phyloP scores from a whole-genome alignment of 2,329 filamentous ascomycete species.

The Rachicladosporium sp. region DNA sequence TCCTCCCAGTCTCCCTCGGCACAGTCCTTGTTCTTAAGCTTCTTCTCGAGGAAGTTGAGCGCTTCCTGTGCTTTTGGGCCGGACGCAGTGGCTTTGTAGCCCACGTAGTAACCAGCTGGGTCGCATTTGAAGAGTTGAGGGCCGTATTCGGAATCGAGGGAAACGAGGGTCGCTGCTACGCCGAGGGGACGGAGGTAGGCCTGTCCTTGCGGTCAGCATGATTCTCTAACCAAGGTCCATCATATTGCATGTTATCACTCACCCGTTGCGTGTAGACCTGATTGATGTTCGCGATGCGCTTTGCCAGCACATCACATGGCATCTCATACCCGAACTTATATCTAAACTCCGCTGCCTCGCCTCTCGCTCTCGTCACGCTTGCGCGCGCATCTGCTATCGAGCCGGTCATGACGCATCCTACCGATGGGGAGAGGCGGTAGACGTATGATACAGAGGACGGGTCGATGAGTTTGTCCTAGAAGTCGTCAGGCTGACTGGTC shows the following conservation, averaged over 20 bases:
- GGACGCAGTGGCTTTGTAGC: constrained; percentile 95
- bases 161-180: constrained; percentile 89
- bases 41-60: constrained; percentile 97
- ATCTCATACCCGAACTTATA: constrained; percentile 99
- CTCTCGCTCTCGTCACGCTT: constrained; percentile 81
- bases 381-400: constrained; percentile 95
- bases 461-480: constrained; percentile 96
- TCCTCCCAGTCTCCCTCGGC: constrained; percentile 93
- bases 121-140: constrained; percentile 98
- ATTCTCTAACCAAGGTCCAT: no score
- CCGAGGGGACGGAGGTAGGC: constrained; percentile 98
- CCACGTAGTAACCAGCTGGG: constrained; percentile 92
- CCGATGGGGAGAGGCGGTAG: constrained; percentile 89
- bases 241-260: no score
- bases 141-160: constrained; percentile 80
- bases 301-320: constrained; percentile 92
- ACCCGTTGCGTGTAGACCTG: constrained; percentile 98
- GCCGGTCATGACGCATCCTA: constrained; percentile 96
- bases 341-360: constrained; percentile 91
- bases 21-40: constrained; percentile 96
- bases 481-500: constrained; percentile 1
- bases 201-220: no score
- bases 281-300: constrained; percentile 96
- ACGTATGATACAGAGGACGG: constrained; percentile 93
- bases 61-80: constrained; percentile 98